Evolutionary conservation across 1,139 yeast genomes (phyloP).

Genomic region (Protomyces gravidus): DNA sequence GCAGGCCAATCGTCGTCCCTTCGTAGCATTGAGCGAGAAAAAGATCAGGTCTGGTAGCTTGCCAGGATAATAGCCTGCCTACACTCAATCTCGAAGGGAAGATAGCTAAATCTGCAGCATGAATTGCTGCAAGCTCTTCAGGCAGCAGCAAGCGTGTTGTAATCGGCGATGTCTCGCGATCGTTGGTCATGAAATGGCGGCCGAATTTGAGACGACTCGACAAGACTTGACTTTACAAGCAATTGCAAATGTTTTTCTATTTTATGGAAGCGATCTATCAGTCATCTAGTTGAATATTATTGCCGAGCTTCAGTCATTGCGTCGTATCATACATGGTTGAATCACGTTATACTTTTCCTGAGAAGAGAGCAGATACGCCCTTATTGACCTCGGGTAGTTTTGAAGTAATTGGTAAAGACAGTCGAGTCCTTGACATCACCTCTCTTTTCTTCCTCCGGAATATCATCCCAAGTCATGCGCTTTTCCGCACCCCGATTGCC

Average conservation of each 20-base stretch:
- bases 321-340: not conserved
- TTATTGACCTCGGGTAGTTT: conserved; percentile 19
- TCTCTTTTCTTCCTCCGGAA: conserved; percentile 31
- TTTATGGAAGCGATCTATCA: not conserved
- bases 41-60: not conserved
- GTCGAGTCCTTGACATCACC: conserved; percentile 31
- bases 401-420: conserved; percentile 33
- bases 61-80: not conserved
- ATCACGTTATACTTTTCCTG: not conserved
- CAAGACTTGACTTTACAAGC: not conserved
- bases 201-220: not conserved
- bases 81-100: not conserved
- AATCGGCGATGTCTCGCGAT: not conserved
- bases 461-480: conserved; percentile 38
- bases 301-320: too few species aligned
- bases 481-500: conserved; percentile 44
- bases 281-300: not conserved
- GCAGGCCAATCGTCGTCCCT: not conserved
- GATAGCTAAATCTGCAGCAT: not conserved
- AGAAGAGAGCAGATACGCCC: not conserved
- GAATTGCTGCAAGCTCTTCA: not conserved
- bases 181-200: not conserved
- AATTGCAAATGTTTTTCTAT: not conserved
- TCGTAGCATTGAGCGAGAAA: not conserved
- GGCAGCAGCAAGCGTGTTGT: not conserved